phyloP scores from a whole-genome alignment of 106 monocot genomes.

The Allium fistulosum region DNA sequence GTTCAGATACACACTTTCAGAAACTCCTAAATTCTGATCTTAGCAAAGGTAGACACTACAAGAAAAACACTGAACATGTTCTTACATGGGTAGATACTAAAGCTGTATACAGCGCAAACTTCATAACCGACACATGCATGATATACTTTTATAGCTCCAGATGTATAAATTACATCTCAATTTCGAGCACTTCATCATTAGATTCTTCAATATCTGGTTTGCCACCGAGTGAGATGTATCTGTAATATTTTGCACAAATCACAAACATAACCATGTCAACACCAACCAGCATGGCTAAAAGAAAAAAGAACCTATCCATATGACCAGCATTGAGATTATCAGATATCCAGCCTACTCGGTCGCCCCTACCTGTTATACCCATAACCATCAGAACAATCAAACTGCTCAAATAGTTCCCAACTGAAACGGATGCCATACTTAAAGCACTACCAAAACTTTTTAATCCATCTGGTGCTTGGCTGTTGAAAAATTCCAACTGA shows the following conservation, averaged over 20 bases:
- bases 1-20: too few species aligned
- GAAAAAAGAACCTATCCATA: slow-evolving; percentile 44
- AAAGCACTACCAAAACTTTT: slow-evolving; percentile 58
- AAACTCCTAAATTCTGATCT: too few species aligned
- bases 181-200: neutral
- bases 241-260: slow-evolving; percentile 30
- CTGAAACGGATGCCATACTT: slow-evolving; percentile 32
- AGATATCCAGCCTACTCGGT: slow-evolving; percentile 28
- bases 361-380: slow-evolving; percentile 15
- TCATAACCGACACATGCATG: too few species aligned
- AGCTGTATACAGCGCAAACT: too few species aligned
- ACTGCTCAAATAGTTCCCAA: slow-evolving; percentile 33
- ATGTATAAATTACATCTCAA: slow-evolving; percentile 6
- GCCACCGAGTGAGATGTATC: slow-evolving; percentile 5
- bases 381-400: slow-evolving; percentile 25
- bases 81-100: too few species aligned
- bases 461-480: slow-evolving; percentile 36
- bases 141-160: too few species aligned
- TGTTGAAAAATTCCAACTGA: slow-evolving; percentile 56
- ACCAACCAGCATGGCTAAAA: slow-evolving; percentile 21
- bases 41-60: too few species aligned
- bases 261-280: slow-evolving; percentile 28
- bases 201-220: neutral
- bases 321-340: slow-evolving; percentile 45
- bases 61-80: too few species aligned